These are phyloP conservation scores for Umbilicus rupestris DNA, from an alignment of 164 flowering plant genomes.

Conservation along the genomic window DNA sequence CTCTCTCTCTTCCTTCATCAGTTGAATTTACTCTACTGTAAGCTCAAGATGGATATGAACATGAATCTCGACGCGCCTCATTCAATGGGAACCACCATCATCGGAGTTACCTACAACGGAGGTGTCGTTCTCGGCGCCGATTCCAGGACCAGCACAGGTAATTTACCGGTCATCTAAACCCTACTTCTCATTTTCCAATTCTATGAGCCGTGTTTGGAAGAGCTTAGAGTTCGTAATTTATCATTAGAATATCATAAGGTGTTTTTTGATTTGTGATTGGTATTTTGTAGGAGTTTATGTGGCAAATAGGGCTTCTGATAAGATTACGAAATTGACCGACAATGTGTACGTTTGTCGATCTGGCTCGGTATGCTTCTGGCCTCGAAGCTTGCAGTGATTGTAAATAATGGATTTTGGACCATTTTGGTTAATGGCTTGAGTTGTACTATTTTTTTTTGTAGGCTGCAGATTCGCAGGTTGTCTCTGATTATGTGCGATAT, in stretches of 20 bases:
- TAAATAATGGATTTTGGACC: not conserved
- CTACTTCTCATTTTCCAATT: not conserved
- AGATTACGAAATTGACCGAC: slow-evolving; percentile 65
- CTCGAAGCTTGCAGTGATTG: not conserved
- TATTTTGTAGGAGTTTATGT: slow-evolving; percentile 48
- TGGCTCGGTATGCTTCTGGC: slow-evolving; percentile 40
- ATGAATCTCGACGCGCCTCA: slow-evolving; percentile 32
- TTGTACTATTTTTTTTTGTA: slow-evolving; percentile 15
- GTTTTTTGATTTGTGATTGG: not conserved
- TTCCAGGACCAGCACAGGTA: slow-evolving; percentile 65
- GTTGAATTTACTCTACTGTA: no score
- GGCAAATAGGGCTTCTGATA: slow-evolving; percentile 69
- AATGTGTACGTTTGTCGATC: slow-evolving; percentile 66
- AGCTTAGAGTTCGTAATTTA: no score
- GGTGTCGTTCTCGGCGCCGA: slow-evolving; percentile 68
- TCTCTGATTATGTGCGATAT: slow-evolving; percentile 68
- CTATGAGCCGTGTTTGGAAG: not conserved
- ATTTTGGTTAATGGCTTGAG: not conserved
- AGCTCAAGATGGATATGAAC: not conserved
- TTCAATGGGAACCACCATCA: slow-evolving; percentile 65
- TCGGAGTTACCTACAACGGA: slow-evolving; percentile 55
- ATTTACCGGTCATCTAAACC: not conserved
- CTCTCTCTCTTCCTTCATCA: no score
- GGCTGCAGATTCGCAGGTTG: slow-evolving; percentile 75
- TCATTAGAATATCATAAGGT: no score